Base-by-base conservation (phyloP, 257 asterid species). In the Solanum medicagineum region DNA sequence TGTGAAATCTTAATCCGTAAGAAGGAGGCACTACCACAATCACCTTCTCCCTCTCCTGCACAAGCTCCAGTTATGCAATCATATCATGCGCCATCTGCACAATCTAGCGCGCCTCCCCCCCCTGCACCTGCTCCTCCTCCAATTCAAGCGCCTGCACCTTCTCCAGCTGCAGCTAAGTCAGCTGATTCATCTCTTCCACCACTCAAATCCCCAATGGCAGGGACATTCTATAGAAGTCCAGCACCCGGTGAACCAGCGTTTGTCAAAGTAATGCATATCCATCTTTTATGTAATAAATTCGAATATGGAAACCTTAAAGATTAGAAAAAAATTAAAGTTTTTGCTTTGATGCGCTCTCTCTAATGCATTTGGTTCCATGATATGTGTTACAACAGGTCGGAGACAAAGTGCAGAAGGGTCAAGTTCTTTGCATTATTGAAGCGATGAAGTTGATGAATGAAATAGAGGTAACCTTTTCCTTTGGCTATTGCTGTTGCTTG, bases 381-480 rank as follows among this genome's bases (percentile, higher is more conserved):
- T 83, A 32, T 79, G 83, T 10, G 10, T 53, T 79, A 79, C 66
- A 14, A 17, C 93, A 95, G 99, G 93, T 93, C 71, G 99, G 98
- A 54, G 98, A 93, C 89, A 93, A 91, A 88, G 97, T 95, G 47
- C 88, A 91, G 91, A 95, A 95, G 93, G 99, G 99, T 83, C 98
- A 95, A 89, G 93, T 95, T 81, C 83, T 95, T 42, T 95, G 98
- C 95, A 93, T 95, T 84, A 89, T 94, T 80, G 97, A 95, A 88
- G 98, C 99, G 83, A 95, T 95, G 98, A 95, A 95, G 88, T 90
- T 95, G 95, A 94, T 95, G 99, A 95, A 95, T 85, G 99, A 95
- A 90, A 94, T 94, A 42, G 99, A 95, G 90, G 99, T 95, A 90
- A 93, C 93, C 8, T 68, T 74, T 77, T 79, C 68, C 44, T 81